Evolutionary conservation across 2,329 filamentous ascomycete species (phyloP), one percentile per base, ranked within the genome.

Genomic region (Diaporthe batatas): DNA sequence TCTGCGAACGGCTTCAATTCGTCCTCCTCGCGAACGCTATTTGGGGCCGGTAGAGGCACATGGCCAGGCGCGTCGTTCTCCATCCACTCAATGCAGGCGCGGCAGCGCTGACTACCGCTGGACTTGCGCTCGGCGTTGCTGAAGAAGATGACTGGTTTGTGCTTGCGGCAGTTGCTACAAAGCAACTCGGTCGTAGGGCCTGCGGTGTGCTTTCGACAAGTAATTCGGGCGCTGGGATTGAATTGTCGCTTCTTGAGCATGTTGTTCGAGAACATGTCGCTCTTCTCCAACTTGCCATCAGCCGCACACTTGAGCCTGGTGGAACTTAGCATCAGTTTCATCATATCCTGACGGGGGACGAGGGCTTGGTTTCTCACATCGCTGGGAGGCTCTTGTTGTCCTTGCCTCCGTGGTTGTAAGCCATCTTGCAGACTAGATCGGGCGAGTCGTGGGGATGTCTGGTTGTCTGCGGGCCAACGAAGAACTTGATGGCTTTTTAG

Each of bases 201-300:
- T 2, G 42, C 47, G 44, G 68, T 44, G 39, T 74, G 73, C 73
- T 74, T 74, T 39, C 71, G 71, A 29, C 73, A 74, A 16, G 58
- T 67, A 23, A 74, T 42, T 14, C 34, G n/a, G 23, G 25, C 39
- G 2, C 42, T 67, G n/a, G 34, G 49, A n/a, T 62, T 55, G 36
- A 54, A 49, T 2, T 25, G n/a, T 49, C 65, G 72, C 18, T 73
- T 74, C 59, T 70, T 70, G 71, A 73, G 67, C 73, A 73, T 59
- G 39, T 64, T 74, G 51, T 68, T 70, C 32, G 73, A 74, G 36
- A 70, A 74, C 53, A 68, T 68, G 21, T 64, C 58, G 16, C 32
- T 42, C n/a, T 29, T 44, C 54, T 74, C 73, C 64, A 69, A 32
- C 71, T 70, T 70, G 47, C 64, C 68, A n/a, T 74, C 73, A 29